These are phyloP conservation scores for Diplodia scrobiculata DNA, from an alignment of 2,329 filamentous ascomycete species.

Conservation along the genomic window DNA sequence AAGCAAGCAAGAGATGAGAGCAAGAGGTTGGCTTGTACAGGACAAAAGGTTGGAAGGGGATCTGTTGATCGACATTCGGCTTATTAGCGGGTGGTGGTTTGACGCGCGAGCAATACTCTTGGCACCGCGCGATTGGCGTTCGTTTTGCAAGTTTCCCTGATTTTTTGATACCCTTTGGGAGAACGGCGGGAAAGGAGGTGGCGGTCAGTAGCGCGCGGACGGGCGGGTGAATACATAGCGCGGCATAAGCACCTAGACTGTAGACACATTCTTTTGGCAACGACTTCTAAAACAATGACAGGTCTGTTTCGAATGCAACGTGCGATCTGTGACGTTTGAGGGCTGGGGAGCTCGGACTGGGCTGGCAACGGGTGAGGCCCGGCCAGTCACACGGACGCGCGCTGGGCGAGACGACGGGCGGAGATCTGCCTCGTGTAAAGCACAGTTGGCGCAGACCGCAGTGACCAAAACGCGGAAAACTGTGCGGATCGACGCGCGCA, in stretches of 20 bases:
- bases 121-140: conserved; percentile 23
- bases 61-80: conserved; percentile 14
- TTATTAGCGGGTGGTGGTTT: conserved; percentile 17
- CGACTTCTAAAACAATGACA: background rate
- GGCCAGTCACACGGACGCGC: conserved; percentile 18
- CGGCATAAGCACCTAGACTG: conserved; percentile 9
- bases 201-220: conserved; percentile 15
- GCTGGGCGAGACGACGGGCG: background rate
- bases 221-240: conserved; percentile 1
- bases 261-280: conserved; percentile 16
- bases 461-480: conserved; percentile 24
- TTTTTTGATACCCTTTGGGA: conserved; percentile 27
- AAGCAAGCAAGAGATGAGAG: background rate
- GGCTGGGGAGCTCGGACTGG: background rate
- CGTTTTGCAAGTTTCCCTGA: conserved; percentile 25
- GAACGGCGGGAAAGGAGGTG: conserved; percentile 17
- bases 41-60: conserved; percentile 21
- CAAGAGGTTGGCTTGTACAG: background rate
- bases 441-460: conserved; percentile 8
- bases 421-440: conserved; percentile 24
- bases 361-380: background rate
- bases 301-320: background rate
- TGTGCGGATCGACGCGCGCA: conserved; percentile 27
- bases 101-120: conserved; percentile 14
- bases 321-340: conserved; percentile 8